Conservation (phyloP, 805 yeast species). For the Naumovozyma baii region DNA sequence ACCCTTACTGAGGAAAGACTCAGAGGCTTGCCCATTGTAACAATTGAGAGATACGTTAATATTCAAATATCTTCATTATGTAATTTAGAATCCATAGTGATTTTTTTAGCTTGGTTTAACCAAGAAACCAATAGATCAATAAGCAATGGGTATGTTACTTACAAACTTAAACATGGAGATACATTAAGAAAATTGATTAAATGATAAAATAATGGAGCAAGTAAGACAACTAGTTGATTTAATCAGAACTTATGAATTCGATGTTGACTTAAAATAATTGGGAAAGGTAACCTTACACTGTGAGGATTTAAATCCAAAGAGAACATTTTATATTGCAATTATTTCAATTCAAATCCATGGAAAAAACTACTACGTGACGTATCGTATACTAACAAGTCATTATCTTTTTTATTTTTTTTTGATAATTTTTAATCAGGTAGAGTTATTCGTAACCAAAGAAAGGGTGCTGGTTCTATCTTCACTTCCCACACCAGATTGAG, state of each 20-base stretch:
- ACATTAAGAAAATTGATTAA: too few species aligned
- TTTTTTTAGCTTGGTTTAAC: background rate
- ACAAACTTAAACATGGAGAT: too few species aligned
- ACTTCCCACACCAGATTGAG: slow-evolving; percentile 99
- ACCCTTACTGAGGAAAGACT: too few species aligned
- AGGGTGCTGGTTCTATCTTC: slow-evolving; percentile 99
- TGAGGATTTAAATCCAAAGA: too few species aligned
- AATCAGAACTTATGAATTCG: too few species aligned
- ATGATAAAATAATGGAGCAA: too few species aligned
- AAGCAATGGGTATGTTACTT: slow-evolving; percentile 33
- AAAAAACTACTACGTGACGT: too few species aligned
- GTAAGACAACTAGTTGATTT: too few species aligned
- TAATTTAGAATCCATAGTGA: background rate
- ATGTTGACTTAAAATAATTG: background rate
- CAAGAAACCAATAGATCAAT: slow-evolving; percentile 26
- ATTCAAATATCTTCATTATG: background rate
- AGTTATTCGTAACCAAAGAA: slow-evolving; percentile 99
- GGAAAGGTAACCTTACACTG: too few species aligned
- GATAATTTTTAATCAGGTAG: slow-evolving; percentile 51
- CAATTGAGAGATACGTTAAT: background rate
- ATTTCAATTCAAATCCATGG: too few species aligned
- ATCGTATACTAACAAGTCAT: slow-evolving; percentile 7
- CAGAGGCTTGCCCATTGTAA: background rate
- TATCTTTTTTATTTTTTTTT: background rate
- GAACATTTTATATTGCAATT: too few species aligned